Conservation (phyloP, 169 alveolate species). For the Plasmodium gonderi region DNA sequence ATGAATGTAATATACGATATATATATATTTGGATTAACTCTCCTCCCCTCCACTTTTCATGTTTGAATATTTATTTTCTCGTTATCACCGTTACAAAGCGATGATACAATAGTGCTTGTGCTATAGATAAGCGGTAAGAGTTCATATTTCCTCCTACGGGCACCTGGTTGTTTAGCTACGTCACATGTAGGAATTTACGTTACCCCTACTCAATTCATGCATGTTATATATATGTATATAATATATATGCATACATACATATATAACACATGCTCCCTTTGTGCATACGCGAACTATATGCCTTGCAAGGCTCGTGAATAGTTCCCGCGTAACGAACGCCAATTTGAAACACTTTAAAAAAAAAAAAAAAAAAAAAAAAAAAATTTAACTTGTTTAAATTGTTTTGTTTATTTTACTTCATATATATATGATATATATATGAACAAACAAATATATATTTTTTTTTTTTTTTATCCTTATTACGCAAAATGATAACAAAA, state of each 20-base stretch:
- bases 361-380: not conserved
- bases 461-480: not conserved
- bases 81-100: too few relatives aligned
- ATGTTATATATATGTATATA: too few relatives aligned
- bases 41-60: too few relatives aligned
- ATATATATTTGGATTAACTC: too few relatives aligned
- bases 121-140: too few relatives aligned
- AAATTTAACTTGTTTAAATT: not conserved
- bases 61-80: too few relatives aligned
- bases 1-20: too few relatives aligned
- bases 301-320: not conserved
- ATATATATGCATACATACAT: not conserved
- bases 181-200: too few relatives aligned
- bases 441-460: not conserved
- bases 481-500: conserved; percentile 27
- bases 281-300: not conserved
- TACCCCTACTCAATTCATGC: too few relatives aligned
- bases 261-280: not conserved
- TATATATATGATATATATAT: not conserved
- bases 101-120: too few relatives aligned
- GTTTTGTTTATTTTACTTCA: not conserved
- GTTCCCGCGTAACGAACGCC: not conserved
- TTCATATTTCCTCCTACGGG: too few relatives aligned
- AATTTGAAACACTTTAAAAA: not conserved
- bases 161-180: too few relatives aligned